These are phyloP conservation scores for Coniophora puteana DNA, from an alignment of 1,284 basidiomycete genomes.

Conservation along the genomic window DNA sequence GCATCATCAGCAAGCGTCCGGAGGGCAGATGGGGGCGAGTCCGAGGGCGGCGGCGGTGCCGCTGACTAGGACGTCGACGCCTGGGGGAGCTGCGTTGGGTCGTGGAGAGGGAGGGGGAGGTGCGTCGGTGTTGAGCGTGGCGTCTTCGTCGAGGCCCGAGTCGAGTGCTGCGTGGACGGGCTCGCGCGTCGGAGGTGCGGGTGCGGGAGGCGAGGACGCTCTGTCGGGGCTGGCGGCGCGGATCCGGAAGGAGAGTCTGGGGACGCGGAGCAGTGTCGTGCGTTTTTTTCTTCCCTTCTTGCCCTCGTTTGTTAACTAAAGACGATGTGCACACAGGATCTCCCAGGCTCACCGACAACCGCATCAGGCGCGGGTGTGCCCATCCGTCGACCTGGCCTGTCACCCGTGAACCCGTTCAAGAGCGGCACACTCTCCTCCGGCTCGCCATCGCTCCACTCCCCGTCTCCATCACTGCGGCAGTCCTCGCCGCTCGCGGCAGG, in stretches of 20 bases:
- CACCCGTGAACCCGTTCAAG: slow-evolving; percentile 63
- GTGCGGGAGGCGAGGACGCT: slow-evolving; percentile 32
- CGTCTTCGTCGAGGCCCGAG: slow-evolving; percentile 39
- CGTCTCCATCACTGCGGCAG: slow-evolving; percentile 43
- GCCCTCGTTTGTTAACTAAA: background rate
- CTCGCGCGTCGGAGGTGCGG: no score
- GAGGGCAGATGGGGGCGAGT: no score
- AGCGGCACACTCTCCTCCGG: slow-evolving; percentile 60
- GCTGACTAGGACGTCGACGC: slow-evolving; percentile 27
- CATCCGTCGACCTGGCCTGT: slow-evolving; percentile 51
- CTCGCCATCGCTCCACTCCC: slow-evolving; percentile 45
- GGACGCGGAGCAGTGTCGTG: slow-evolving; percentile 33
- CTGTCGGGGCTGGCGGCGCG: slow-evolving; percentile 32
- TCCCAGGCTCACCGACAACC: slow-evolving; percentile 34
- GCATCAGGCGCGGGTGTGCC: slow-evolving; percentile 44
- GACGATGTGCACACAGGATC: no score
- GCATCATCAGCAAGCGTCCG: no score
- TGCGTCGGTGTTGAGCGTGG: slow-evolving; percentile 30
- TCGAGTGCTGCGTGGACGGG: slow-evolving; percentile 32
- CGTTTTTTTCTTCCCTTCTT: slow-evolving; percentile 18
- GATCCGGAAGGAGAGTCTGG: slow-evolving; percentile 38
- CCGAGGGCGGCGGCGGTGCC: slow-evolving; percentile 34
- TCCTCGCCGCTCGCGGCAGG: slow-evolving; percentile 37
- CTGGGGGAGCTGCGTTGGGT: no score
- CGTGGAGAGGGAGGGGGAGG: slow-evolving; percentile 26